Evolutionary conservation across 2,329 filamentous ascomycete species (phyloP).

Genomic region (Ophioceras dolichostomum): DNA sequence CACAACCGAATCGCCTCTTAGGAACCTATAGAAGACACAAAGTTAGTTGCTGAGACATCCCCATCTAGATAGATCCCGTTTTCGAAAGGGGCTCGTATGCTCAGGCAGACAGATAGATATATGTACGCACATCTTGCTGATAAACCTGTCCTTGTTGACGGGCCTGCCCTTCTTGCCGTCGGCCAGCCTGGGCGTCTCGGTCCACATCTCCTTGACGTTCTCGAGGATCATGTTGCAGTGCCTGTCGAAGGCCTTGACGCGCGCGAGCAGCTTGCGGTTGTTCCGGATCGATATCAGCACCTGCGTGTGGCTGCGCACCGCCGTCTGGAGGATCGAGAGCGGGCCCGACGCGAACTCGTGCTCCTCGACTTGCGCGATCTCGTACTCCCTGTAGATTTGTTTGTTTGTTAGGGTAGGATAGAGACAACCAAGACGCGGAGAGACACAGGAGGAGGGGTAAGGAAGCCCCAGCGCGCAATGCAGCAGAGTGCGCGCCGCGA

Average conservation of each 20-base stretch:
- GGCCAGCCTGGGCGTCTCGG: conserved; percentile 72
- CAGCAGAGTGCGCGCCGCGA: background rate
- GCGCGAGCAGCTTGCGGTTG: conserved; percentile 93
- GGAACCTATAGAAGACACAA: conserved; percentile 45
- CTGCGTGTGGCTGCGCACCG: conserved; percentile 86
- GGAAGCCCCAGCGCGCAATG: background rate
- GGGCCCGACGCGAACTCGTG: conserved; percentile 42
- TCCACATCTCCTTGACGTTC: conserved; percentile 97
- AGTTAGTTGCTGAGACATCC: too few species aligned
- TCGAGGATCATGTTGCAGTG: conserved; percentile 99
- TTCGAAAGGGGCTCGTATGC: too few species aligned
- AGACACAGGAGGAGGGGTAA: conserved; percentile 7
- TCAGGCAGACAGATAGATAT: too few species aligned
- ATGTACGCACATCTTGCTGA: conserved; percentile 75
- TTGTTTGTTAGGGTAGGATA: background rate
- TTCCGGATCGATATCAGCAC: conserved; percentile 96
- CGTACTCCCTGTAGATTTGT: conserved; percentile 62
- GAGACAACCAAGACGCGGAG: conserved; percentile 9
- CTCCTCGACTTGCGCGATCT: conserved; percentile 60
- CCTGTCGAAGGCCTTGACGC: conserved; percentile 96
- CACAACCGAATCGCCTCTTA: conserved; percentile 80
- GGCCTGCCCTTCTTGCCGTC: conserved; percentile 80
- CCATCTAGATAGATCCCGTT: too few species aligned
- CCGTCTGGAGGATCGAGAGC: conserved; percentile 90
- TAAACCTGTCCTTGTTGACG: conserved; percentile 96